Conservation (phyloP, 225 moss, liverwort and hornwort species). For the Pseudoscleropodium purum region DNA sequence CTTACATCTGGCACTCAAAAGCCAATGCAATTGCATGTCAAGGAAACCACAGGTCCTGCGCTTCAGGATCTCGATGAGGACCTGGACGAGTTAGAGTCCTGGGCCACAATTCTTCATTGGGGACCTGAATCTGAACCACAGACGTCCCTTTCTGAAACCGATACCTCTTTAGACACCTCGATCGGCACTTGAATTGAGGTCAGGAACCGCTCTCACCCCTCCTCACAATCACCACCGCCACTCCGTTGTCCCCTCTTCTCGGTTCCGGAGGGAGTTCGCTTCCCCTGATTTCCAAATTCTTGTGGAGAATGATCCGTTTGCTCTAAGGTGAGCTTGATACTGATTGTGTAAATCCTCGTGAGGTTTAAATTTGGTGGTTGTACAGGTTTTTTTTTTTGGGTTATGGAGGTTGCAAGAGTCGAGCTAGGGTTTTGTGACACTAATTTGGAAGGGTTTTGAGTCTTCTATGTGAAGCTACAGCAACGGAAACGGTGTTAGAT, state of each 20-base stretch:
- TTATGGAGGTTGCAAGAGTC: background rate
- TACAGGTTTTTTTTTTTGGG: no score
- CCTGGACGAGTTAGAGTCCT: background rate
- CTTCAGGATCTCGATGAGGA: background rate
- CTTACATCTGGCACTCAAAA: background rate
- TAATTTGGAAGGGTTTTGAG: background rate
- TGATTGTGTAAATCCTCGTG: background rate
- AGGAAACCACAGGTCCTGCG: background rate
- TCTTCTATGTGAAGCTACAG: background rate
- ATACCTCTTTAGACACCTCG: background rate
- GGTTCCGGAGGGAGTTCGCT: background rate
- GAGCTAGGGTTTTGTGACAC: background rate
- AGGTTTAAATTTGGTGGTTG: background rate
- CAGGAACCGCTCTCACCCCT: background rate
- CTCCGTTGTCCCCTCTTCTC: no score
- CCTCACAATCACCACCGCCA: background rate
- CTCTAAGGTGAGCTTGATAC: background rate
- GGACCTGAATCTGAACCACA: constrained; percentile 4
- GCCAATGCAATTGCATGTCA: background rate
- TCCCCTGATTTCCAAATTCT: background rate
- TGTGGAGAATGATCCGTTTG: background rate
- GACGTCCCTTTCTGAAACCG: background rate
- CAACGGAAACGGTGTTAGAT: background rate
- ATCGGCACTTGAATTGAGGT: background rate
- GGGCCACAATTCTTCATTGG: background rate